Evolutionary conservation across 441 rosid species (phyloP).

Genomic region (Pelargonium myrrhifolium): DNA sequence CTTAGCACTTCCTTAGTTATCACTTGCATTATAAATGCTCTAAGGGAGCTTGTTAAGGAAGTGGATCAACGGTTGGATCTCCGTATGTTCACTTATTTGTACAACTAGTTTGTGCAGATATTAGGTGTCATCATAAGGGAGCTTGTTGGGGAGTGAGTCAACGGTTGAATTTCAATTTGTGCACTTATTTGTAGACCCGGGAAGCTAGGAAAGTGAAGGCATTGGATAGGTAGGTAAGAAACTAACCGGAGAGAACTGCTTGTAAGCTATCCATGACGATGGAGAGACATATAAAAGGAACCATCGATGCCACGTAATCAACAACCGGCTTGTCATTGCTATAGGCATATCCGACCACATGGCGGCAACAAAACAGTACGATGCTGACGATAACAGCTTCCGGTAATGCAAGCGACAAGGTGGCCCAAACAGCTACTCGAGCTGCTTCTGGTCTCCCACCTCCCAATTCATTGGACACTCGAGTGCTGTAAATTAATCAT

Average conservation of each 20-base stretch:
- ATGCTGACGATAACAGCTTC: slow-evolving; percentile 33
- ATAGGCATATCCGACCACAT: slow-evolving; percentile 36
- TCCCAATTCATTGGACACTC: slow-evolving; percentile 56
- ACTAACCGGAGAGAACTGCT: slow-evolving; percentile 45
- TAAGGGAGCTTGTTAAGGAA: too few relatives aligned
- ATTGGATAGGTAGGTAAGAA: too few relatives aligned
- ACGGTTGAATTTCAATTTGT: too few relatives aligned
- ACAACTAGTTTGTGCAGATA: too few relatives aligned
- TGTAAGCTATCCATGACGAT: slow-evolving; percentile 36
- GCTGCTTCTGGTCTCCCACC: slow-evolving; percentile 46
- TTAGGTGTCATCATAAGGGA: too few relatives aligned
- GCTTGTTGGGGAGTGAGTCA: too few relatives aligned
- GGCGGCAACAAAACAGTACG: slow-evolving; percentile 29
- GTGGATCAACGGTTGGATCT: too few relatives aligned
- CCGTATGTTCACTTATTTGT: too few relatives aligned
- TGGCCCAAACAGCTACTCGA: slow-evolving; percentile 26
- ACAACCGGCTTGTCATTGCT: slow-evolving; percentile 37
- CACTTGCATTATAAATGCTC: too few relatives aligned
- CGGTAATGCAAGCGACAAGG: slow-evolving; percentile 20
- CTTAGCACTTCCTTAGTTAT: too few relatives aligned
- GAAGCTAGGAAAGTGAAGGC: too few relatives aligned
- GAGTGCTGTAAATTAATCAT: slow-evolving; percentile 42
- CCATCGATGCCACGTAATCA: slow-evolving; percentile 29
- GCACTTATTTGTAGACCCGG: too few relatives aligned
- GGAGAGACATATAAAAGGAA: slow-evolving; percentile 37